These are phyloP conservation scores for Mucor plumbeus DNA, from an alignment of 371 early-diverging fungal genomes.

Conservation along the genomic window DNA sequence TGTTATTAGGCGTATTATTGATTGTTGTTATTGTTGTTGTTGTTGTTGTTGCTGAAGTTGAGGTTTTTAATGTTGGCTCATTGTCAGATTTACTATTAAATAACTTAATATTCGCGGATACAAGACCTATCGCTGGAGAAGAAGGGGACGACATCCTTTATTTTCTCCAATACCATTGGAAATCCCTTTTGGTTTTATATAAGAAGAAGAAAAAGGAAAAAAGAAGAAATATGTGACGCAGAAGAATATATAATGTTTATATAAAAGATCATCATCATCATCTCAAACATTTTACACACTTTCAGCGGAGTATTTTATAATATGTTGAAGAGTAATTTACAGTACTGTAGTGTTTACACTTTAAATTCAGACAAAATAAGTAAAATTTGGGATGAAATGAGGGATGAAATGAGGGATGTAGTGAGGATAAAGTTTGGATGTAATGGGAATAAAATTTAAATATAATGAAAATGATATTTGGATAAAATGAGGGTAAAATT, in stretches of 20 bases:
- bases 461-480: no score
- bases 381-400: no score
- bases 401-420: no score
- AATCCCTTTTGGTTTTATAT: slow-evolving; percentile 1
- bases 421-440: no score
- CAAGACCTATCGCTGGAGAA: slow-evolving; percentile 26
- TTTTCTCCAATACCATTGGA: slow-evolving; percentile 22
- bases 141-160: slow-evolving; percentile 28
- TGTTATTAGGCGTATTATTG: slow-evolving; percentile 4
- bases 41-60: background rate
- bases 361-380: no score
- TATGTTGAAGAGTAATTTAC: no score
- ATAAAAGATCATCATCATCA: background rate
- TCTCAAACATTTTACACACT: background rate
- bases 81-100: slow-evolving; percentile 34
- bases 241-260: background rate
- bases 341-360: no score
- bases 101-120: slow-evolving; percentile 33
- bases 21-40: slow-evolving; percentile 3
- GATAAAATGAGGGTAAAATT: no score
- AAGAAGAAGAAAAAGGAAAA: background rate
- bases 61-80: slow-evolving; percentile 6
- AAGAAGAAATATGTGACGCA: slow-evolving; percentile 1
- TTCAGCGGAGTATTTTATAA: background rate
- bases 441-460: no score